Evolutionary conservation across 192 early-diverging fungal species (phyloP).

Genomic region (Chytriomyces sp.): DNA sequence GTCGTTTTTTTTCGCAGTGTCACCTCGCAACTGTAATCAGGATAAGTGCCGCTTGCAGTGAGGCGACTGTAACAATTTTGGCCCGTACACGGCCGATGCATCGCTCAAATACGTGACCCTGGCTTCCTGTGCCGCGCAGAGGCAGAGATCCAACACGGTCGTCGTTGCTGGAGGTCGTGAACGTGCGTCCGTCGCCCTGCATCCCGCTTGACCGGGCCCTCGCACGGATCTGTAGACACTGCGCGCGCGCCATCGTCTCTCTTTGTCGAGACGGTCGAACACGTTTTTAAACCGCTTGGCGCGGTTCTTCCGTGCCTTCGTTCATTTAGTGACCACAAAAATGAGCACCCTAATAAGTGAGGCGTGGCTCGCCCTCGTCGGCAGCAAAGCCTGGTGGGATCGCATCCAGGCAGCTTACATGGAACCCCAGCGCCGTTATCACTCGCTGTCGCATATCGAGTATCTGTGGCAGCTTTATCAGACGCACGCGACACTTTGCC

Average conservation of each 20-base stretch:
- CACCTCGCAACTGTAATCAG: slow-evolving; percentile 92
- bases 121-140: slow-evolving; percentile 97
- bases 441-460: too few species aligned
- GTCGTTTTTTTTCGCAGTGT: slow-evolving; percentile 95
- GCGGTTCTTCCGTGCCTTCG: background rate
- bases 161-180: slow-evolving; percentile 77
- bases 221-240: slow-evolving; percentile 97
- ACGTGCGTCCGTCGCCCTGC: background rate
- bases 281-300: slow-evolving; percentile 82
- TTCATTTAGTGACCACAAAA: too few species aligned
- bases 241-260: slow-evolving; percentile 95
- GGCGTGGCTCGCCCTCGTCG: too few species aligned
- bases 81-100: slow-evolving; percentile 47
- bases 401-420: too few species aligned
- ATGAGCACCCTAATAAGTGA: too few species aligned
- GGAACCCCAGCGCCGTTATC: too few species aligned
- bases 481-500: too few species aligned
- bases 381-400: too few species aligned
- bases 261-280: slow-evolving; percentile 95
- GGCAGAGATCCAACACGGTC: slow-evolving; percentile 88
- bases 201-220: slow-evolving; percentile 53
- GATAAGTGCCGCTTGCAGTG: slow-evolving; percentile 94
- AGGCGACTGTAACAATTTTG: slow-evolving; percentile 95
- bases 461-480: too few species aligned
- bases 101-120: slow-evolving; percentile 80